These are phyloP conservation scores for Teratosphaeriaceae sp. DNA, from an alignment of 2,329 filamentous ascomycete genomes.

Conservation along the genomic window DNA sequence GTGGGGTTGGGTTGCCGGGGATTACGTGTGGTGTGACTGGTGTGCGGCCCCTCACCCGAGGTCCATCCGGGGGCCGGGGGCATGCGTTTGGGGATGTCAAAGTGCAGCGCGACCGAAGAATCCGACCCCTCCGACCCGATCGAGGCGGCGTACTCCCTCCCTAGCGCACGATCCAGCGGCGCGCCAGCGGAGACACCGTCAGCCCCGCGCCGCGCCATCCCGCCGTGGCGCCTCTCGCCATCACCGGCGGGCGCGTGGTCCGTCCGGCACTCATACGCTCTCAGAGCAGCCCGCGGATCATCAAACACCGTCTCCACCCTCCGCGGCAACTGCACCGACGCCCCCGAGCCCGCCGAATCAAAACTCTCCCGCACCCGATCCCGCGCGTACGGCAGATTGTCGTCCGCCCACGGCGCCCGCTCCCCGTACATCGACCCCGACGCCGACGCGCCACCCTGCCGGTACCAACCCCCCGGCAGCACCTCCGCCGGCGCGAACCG, in stretches of 20 bases:
- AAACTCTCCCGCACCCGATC: conserved; percentile 19
- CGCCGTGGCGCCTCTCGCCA: conserved; percentile 33
- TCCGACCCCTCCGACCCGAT: conserved; percentile 9
- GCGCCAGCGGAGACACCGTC: too few species aligned
- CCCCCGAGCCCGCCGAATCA: conserved; percentile 58
- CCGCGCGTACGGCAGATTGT: conserved; percentile 11
- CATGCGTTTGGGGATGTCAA: conserved; percentile 17
- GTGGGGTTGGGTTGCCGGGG: background rate
- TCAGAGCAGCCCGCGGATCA: conserved; percentile 61
- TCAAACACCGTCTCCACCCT: conserved; percentile 71
- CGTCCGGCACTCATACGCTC: conserved; percentile 65
- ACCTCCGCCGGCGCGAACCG: conserved; percentile 68
- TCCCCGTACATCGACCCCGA: conserved; percentile 54
- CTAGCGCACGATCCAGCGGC: too few species aligned
- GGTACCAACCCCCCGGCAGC: conserved; percentile 62
- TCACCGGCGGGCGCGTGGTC: conserved; percentile 39
- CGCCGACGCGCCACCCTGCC: conserved; percentile 59
- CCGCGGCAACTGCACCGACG: conserved; percentile 58
- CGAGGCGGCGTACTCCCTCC: conserved; percentile 1
- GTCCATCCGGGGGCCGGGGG: too few species aligned
- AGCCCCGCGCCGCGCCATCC: too few species aligned
- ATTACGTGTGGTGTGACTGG: background rate
- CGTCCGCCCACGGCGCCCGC: conserved; percentile 35
- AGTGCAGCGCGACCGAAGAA: conserved; percentile 15
- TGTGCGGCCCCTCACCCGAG: too few species aligned